Evolutionary conservation across 257 asterid genomes (phyloP), one percentile per base, ranked within the genome.

Genomic region (Nicotiana knightiana): DNA sequence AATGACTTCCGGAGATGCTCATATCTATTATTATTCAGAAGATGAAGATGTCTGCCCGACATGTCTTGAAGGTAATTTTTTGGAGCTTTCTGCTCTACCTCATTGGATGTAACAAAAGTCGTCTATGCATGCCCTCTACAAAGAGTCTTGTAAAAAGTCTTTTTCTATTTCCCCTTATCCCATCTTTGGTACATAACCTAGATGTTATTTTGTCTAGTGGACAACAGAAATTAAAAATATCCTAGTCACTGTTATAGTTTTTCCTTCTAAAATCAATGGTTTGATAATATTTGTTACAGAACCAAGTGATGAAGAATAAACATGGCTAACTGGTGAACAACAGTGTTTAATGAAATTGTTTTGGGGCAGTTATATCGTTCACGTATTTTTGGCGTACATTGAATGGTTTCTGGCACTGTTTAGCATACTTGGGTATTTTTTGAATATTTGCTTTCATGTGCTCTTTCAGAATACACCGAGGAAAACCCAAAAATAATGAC

Each of bases 31-130:
- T 82, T 89, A 91, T 67, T 82, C 90, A 32, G 98, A 93, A 67
- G 99, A 93, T 79, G 99, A 95, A 85, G 99, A 95, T 88, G 94
- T 91, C 76, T 95, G 99, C 86, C 99, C 99, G 46, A 95, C 99
- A 28, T 95, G 99, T 87, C 98, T 95, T 86, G 99, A 95, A 84
- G 99, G 99, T 93, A 82, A 5, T 1, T 1, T 73, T 24, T 75
- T 75, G 18, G 55, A 51, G 17, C 43, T 33, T 46, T 48, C 30
- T 73, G 79, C 7, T 11, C 58, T 43, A 24, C 37, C 15, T 73
- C 43, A 24, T 48, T 12, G 79, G 79, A 73, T 48, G 61, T 26
- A 48, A 48, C 39, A 24, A 43, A 53, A 71, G 79, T 73, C 26
- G 79, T 48, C 35, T 48, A 48, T 73, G 43, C 79, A 24, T 48